Evolutionary conservation across 805 yeast species (phyloP).

Genomic region (Saturnispora saitoi): DNA sequence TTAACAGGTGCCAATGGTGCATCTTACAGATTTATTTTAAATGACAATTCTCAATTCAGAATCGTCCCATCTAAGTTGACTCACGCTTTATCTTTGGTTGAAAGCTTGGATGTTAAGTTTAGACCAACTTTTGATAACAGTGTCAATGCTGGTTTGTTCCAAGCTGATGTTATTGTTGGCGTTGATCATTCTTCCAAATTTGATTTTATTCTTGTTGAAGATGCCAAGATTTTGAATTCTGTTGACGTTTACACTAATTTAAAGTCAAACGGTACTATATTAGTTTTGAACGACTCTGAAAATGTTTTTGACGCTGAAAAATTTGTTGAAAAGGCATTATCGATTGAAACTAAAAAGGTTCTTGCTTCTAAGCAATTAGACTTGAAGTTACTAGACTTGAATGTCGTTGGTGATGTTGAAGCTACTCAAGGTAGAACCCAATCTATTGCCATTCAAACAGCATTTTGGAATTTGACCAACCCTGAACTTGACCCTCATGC

Average conservation of each 20-base stretch:
- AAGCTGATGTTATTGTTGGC: constrained; percentile 45
- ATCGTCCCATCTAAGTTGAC: constrained; percentile 58
- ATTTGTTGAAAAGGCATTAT: constrained; percentile 45
- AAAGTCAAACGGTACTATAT: constrained; percentile 45
- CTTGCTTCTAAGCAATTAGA: constrained; percentile 45
- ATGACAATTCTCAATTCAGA: constrained; percentile 50
- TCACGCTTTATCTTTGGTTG: constrained; percentile 59
- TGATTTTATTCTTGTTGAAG: constrained; percentile 57
- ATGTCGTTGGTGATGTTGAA: constrained; percentile 55
- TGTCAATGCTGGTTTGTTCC: constrained; percentile 65
- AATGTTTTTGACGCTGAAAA: constrained; percentile 33
- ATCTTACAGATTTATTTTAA: constrained; percentile 53
- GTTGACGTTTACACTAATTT: constrained; percentile 59
- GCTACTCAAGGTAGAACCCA: constrained; percentile 69
- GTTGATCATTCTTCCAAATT: constrained; percentile 42
- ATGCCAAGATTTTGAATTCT: constrained; percentile 41
- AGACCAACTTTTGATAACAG: constrained; percentile 66
- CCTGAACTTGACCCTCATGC: constrained; percentile 52
- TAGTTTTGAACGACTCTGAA: constrained; percentile 34
- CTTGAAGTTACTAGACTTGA: constrained; percentile 52
- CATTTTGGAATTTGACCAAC: constrained; percentile 66
- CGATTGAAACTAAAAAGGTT: constrained; percentile 42
- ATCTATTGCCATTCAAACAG: constrained; percentile 68
- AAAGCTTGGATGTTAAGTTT: constrained; percentile 41
- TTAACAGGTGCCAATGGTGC: constrained; percentile 18